Evolutionary conservation across 73 alveolate species (phyloP).

Genomic region (Paramecium pentaurelia): DNA sequence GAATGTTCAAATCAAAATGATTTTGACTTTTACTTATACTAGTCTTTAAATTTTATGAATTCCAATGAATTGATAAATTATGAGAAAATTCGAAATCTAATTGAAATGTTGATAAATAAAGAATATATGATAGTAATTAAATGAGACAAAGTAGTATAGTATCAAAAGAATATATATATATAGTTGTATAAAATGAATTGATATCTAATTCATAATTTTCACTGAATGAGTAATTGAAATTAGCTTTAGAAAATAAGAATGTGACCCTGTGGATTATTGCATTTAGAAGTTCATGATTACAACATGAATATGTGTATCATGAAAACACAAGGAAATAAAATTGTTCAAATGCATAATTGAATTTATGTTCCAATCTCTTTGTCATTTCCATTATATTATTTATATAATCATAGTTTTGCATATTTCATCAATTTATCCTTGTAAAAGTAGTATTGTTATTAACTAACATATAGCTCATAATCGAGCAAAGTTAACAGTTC

Average conservation of each 20-base stretch:
- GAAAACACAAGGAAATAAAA: slow-evolving; percentile 22
- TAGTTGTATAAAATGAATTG: not conserved
- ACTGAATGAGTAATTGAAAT: not conserved
- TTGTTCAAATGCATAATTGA: slow-evolving; percentile 1
- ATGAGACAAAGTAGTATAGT: not conserved
- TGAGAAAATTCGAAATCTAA: not conserved
- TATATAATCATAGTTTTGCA: slow-evolving; percentile 25
- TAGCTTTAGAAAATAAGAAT: not conserved
- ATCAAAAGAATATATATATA: not conserved
- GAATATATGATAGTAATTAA: not conserved
- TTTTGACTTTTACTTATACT: not conserved
- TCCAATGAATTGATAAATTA: not conserved
- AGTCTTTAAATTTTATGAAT: not conserved
- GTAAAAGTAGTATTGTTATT: slow-evolving; percentile 65
- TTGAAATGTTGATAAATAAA: not conserved
- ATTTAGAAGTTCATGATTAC: not conserved
- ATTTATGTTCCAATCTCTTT: slow-evolving; percentile 15
- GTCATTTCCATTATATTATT: slow-evolving; percentile 15
- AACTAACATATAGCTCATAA: slow-evolving; percentile 66
- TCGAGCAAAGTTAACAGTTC: slow-evolving; percentile 74
- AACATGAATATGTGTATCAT: not conserved
- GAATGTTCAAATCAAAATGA: not conserved
- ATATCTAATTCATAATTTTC: not conserved
- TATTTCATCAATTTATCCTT: slow-evolving; percentile 46
- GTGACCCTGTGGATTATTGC: not conserved